Evolutionary conservation across 345 rosid species (phyloP).

Genomic region (Eutrema heterophyllum): DNA sequence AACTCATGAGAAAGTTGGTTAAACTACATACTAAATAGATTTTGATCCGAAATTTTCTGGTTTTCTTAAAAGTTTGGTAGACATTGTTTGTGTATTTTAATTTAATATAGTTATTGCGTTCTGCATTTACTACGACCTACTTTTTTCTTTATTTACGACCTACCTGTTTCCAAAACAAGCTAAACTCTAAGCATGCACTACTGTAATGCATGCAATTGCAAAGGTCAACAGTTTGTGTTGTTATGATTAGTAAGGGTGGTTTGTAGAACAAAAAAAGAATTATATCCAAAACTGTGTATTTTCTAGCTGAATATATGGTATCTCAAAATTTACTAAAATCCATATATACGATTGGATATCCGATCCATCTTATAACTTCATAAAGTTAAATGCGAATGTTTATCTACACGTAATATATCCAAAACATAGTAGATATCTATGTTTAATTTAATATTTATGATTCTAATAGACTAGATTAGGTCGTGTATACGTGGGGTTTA

Average conservation of each 20-base stretch:
- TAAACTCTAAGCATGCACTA: neutral
- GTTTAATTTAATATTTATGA: neutral
- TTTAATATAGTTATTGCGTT: neutral
- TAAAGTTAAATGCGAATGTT: neutral
- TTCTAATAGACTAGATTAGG: neutral
- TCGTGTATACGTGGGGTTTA: too few relatives aligned
- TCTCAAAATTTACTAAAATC: neutral
- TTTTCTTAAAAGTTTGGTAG: neutral
- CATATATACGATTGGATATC: neutral
- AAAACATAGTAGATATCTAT: neutral
- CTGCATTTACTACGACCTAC: neutral
- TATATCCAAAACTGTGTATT: neutral
- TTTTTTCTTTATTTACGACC: neutral
- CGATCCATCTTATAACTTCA: neutral
- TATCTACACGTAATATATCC: neutral
- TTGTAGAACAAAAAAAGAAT: too few relatives aligned
- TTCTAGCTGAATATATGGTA: neutral
- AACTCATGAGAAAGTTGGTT: neutral
- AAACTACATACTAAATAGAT: neutral
- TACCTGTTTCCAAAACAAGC: slow-evolving; percentile 2
- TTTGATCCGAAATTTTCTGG: neutral
- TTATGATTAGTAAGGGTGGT: too few relatives aligned
- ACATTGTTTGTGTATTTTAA: neutral
- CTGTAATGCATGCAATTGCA: neutral
- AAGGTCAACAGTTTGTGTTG: neutral